Base-by-base conservation (phyloP, 805 yeast species). In the Pichia exigua region DNA sequence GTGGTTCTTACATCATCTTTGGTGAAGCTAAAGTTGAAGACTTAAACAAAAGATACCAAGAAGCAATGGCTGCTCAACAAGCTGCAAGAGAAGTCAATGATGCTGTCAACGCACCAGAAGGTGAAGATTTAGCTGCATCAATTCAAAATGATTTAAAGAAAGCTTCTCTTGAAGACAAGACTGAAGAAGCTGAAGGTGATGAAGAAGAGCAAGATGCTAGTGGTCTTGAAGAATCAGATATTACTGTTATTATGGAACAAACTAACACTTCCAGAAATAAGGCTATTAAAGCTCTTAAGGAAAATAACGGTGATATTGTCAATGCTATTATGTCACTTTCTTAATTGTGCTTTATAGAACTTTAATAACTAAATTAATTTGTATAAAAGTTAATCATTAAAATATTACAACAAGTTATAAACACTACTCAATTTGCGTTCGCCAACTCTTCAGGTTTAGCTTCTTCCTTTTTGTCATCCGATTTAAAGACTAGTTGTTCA, bases 11-110 rank as follows among this genome's bases (percentile, higher is more conserved):
- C 79, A 84, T 92, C 65, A 97, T 92, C 62, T 91, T 92, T 66
- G 99, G 99, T 76, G 97, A 91, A 76, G 95, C 97, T 69, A 87
- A 89, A 81, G 86, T 87, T 63, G 97, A 92, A 73, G 96, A 92
- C 78, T 76, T 90, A 73, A 82, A 84, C 75, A 83, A 87, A 74
- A 84, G 90, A 79, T 79, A 87, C 73, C 85, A 86, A 68, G 86
- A 83, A 69, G 85, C 87, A 57, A 87, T 84, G 71, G 87, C 87
- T 67, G 87, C 87, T 60, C 87, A 83, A 72, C 82, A 79, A 59
- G 77, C 78, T 62, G 79, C 78, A 57, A 73, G 73, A 61, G 75
- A 73, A 57, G 75, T 74, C 59, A 78, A 77, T 52, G 73, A 66
- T 50, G 63, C 59, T 47, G 66, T 61, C 48, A 65, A 59, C 38